These are phyloP conservation scores for Cercophora scortea DNA, from an alignment of 495 filamentous ascomycete species.

Conservation along the genomic window DNA sequence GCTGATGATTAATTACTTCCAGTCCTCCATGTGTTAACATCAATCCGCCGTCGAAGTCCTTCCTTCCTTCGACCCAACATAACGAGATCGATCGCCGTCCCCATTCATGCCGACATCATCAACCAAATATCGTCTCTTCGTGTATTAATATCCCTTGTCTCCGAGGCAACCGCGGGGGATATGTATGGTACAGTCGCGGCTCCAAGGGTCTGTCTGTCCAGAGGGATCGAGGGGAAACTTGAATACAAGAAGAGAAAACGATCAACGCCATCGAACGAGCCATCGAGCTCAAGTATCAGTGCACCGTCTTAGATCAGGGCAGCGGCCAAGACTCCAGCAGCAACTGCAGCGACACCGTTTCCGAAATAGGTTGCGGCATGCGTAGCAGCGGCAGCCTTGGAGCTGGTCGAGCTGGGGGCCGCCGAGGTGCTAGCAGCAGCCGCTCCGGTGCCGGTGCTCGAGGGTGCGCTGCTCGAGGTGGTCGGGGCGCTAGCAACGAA, in stretches of 20 bases:
- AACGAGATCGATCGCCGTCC: background rate
- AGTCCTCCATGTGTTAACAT: no score
- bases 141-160: conserved; percentile 12
- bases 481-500: conserved; percentile 4
- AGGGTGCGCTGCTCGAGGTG: conserved; percentile 4
- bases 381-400: conserved; percentile 14
- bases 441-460: conserved; percentile 1
- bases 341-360: conserved; percentile 22
- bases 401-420: conserved; percentile 2
- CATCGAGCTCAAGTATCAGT: background rate
- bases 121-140: conserved; percentile 16
- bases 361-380: conserved; percentile 18
- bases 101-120: conserved; percentile 15
- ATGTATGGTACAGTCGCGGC: conserved; percentile 5
- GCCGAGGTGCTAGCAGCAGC: background rate
- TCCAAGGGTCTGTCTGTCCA: conserved; percentile 10
- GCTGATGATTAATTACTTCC: no score
- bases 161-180: conserved; percentile 8
- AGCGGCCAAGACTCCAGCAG: conserved; percentile 27
- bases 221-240: conserved; percentile 15
- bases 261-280: conserved; percentile 10
- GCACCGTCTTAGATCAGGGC: conserved; percentile 18
- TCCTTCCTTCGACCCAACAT: no score
- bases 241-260: conserved; percentile 22
- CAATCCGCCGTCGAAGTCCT: no score